Evolutionary conservation across 331 rosid genomes (phyloP).

Genomic region (Pyrus hybrid): DNA sequence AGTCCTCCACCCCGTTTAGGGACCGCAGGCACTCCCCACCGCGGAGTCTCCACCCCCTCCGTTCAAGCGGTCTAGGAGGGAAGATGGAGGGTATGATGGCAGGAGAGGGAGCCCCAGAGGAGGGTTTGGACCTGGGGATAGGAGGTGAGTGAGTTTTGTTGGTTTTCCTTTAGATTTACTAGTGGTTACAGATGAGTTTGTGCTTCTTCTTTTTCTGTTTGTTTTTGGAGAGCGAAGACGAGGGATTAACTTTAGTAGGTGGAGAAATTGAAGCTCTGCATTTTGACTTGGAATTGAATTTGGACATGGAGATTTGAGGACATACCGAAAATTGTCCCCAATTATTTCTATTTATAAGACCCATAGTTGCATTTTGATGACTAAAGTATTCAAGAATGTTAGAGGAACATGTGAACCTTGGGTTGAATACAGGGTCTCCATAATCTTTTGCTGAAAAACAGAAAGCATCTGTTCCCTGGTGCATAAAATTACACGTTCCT

Average conservation of each 20-base stretch:
- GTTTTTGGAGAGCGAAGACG: neutral
- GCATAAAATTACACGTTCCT: neutral
- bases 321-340: neutral
- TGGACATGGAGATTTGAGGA: neutral
- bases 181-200: neutral
- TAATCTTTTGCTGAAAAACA: neutral
- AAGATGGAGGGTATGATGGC: conserved; percentile 50
- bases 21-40: conserved; percentile 54
- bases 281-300: neutral
- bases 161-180: neutral
- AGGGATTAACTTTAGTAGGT: neutral
- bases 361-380: neutral
- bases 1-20: conserved; percentile 41
- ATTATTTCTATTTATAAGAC: neutral
- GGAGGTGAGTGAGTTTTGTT: conserved; percentile 30
- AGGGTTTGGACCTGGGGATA: conserved; percentile 41
- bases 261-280: neutral
- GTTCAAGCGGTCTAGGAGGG: conserved; percentile 50
- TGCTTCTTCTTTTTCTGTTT: neutral
- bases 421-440: neutral
- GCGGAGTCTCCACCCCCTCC: conserved; percentile 43
- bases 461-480: too few species aligned
- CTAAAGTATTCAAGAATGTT: neutral
- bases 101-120: conserved; percentile 51
- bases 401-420: neutral